Conservation (phyloP, 495 filamentous ascomycete genomes). For the Penicillium manginii region DNA sequence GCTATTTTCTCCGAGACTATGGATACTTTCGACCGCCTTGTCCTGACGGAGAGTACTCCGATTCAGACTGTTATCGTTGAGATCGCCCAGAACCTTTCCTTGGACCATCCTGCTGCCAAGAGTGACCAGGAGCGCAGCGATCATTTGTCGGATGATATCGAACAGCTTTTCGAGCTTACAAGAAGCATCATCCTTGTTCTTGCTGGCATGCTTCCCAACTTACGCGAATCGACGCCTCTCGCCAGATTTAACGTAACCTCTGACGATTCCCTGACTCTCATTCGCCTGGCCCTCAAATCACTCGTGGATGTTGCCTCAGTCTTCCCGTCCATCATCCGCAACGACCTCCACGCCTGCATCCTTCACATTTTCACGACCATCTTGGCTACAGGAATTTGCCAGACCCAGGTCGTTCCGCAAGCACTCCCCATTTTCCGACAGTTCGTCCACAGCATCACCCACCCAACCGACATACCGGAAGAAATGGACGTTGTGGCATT, state of each 20-base stretch:
- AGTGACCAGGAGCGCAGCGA: constrained; percentile 65
- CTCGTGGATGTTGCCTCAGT: constrained; percentile 93
- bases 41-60: constrained; percentile 82
- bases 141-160: constrained; percentile 91
- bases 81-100: constrained; percentile 84
- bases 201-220: constrained; percentile 81
- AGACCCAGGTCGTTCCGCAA: constrained; percentile 85
- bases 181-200: constrained; percentile 93
- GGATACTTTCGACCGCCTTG: constrained; percentile 91
- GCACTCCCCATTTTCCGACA: constrained; percentile 89
- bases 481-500: constrained; percentile 43
- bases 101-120: constrained; percentile 88
- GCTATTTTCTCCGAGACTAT: constrained; percentile 97
- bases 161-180: constrained; percentile 96
- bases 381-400: constrained; percentile 82
- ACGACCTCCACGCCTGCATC: constrained; percentile 95
- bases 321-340: constrained; percentile 94
- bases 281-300: constrained; percentile 77
- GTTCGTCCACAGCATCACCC: constrained; percentile 77
- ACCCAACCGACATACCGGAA: constrained; percentile 38
- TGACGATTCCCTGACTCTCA: constrained; percentile 82
- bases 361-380: constrained; percentile 95
- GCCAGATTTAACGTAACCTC: constrained; percentile 61
- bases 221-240: constrained; percentile 73
- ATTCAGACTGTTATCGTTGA: constrained; percentile 94